Conservation (phyloP, 768 basidiomycete species). For the Rickenella mellea region DNA sequence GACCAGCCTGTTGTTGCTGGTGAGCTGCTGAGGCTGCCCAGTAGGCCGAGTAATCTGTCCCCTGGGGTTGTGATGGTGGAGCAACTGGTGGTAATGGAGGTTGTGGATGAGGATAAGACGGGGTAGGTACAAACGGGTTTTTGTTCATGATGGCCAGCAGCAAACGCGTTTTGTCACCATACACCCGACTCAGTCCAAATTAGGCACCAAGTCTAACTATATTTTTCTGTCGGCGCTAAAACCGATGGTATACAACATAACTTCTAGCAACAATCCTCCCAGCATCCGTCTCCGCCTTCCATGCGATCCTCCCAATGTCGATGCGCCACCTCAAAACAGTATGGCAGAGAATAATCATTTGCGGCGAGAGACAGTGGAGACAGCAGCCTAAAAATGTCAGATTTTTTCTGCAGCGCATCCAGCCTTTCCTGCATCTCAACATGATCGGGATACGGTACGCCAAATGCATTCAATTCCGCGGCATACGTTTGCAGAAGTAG, state of each 20-base stretch:
- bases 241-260: too few species aligned
- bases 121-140: slow-evolving; percentile 70
- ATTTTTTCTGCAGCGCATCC: neutral
- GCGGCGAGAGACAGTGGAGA: neutral
- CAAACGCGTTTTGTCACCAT: too few species aligned
- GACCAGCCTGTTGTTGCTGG: slow-evolving; percentile 35
- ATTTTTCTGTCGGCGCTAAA: too few species aligned
- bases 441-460: neutral
- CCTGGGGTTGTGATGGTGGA: slow-evolving; percentile 51
- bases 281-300: neutral
- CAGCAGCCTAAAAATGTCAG: neutral
- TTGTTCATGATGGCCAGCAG: too few species aligned
- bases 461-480: neutral
- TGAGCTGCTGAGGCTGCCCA: slow-evolving; percentile 55
- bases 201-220: too few species aligned
- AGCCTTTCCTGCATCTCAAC: neutral
- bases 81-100: slow-evolving; percentile 77
- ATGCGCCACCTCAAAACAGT: neutral
- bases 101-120: slow-evolving; percentile 60
- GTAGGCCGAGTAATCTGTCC: slow-evolving; percentile 69
- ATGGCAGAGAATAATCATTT: neutral
- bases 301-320: neutral
- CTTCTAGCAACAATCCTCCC: too few species aligned
- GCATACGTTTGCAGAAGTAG: neutral
- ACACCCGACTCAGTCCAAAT: too few species aligned